phyloP scores from a whole-genome alignment of 148 eudicot genomes.

The Pouteria glomerata region DNA sequence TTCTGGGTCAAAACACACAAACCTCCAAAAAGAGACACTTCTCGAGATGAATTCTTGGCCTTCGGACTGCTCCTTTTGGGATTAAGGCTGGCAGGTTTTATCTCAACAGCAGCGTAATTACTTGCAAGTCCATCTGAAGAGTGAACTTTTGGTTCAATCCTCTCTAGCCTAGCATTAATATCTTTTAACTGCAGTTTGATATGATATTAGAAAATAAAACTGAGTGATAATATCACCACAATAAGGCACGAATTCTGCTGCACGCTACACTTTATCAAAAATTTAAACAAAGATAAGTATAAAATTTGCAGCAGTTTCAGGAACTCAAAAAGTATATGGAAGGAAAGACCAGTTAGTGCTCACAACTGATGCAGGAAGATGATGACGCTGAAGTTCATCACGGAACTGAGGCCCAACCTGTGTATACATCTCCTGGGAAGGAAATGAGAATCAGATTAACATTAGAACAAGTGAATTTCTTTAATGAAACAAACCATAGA shows the following conservation, averaged over 20 bases:
- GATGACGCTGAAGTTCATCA: conserved; percentile 84
- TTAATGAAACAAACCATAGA: not conserved
- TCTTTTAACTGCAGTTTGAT: conserved; percentile 63
- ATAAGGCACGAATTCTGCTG: not conserved
- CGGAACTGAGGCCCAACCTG: conserved; percentile 90
- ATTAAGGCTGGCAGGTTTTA: conserved; percentile 41
- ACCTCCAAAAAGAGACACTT: conserved; percentile 93
- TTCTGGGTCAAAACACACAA: conserved; percentile 14
- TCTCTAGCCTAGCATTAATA: conserved; percentile 83
- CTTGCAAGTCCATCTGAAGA: conserved; percentile 54
- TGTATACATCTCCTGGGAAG: conserved; percentile 85
- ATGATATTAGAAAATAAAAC: not conserved
- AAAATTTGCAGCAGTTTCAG: not conserved
- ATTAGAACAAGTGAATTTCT: not conserved
- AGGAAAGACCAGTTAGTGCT: conserved; percentile 2
- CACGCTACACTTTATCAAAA: too few species aligned
- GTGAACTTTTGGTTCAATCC: conserved; percentile 74
- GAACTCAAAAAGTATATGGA: not conserved
- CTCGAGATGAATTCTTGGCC: conserved; percentile 70
- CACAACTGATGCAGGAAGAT: conserved; percentile 82
- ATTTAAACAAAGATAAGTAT: not conserved
- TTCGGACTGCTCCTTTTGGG: conserved; percentile 87
- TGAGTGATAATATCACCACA: conserved; percentile 8
- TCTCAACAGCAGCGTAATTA: conserved; percentile 44
- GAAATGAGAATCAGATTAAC: conserved; percentile 5